Conservation (phyloP, 164 flowering plant species). For the Stephania cephalantha region DNA sequence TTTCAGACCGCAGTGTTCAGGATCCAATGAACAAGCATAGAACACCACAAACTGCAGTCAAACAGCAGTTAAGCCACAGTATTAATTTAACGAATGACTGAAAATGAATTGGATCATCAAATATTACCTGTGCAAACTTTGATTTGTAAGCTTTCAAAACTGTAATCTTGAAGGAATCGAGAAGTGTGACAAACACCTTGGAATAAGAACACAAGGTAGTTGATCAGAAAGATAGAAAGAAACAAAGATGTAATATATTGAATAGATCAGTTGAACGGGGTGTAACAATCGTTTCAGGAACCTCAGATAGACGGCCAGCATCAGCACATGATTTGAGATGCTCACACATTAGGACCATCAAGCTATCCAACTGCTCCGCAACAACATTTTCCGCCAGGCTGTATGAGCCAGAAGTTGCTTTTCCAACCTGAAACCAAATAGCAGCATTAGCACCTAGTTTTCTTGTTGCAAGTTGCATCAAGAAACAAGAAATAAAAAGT, state of each 20-base stretch:
- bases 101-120: background rate
- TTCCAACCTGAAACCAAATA: constrained; percentile 27
- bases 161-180: constrained; percentile 59
- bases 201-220: background rate
- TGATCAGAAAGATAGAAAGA: background rate
- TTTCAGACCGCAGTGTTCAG: constrained; percentile 61
- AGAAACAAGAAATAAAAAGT: no score
- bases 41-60: constrained; percentile 84
- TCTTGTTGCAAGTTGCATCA: background rate
- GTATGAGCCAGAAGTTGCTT: constrained; percentile 24
- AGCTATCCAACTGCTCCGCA: constrained; percentile 65
- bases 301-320: constrained; percentile 58
- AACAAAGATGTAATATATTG: background rate
- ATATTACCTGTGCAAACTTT: constrained; percentile 86
- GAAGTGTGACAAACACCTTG: constrained; percentile 75
- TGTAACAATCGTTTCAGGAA: constrained; percentile 14
- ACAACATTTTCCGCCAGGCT: constrained; percentile 31
- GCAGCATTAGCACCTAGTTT: background rate
- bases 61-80: background rate
- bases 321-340: constrained; percentile 61
- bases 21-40: constrained; percentile 87
- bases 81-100: background rate
- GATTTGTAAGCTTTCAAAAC: constrained; percentile 70
- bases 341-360: constrained; percentile 69
- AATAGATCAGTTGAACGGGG: background rate